Evolutionary conservation across 805 yeast genomes (phyloP).

Genomic region (Metschnikowia rubicola): DNA sequence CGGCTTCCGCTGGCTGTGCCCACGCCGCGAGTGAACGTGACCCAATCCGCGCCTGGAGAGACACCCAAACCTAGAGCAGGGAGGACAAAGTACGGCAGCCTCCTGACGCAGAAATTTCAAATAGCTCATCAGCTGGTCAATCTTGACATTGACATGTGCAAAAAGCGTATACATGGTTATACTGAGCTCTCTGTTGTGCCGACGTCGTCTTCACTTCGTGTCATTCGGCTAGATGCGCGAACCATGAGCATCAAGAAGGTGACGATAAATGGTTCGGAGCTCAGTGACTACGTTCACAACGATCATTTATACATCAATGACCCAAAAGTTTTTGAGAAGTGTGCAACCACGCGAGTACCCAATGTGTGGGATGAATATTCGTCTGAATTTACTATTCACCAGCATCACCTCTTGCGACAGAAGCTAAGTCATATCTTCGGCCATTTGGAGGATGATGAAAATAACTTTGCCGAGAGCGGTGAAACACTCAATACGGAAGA

Average conservation of each 20-base stretch:
- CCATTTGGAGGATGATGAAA: constrained; percentile 38
- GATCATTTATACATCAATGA: constrained; percentile 49
- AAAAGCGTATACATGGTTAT: constrained; percentile 57
- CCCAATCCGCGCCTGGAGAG: constrained; percentile 8
- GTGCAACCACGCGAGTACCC: constrained; percentile 22
- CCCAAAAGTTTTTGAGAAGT: constrained; percentile 27
- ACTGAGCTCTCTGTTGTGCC: constrained; percentile 86
- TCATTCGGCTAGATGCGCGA: constrained; percentile 74
- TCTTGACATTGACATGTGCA: constrained; percentile 74
- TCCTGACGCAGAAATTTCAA: constrained; percentile 50
- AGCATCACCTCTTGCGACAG: constrained; percentile 57
- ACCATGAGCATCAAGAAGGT: constrained; percentile 65
- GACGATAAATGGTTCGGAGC: constrained; percentile 53
- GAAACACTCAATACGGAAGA: constrained; percentile 55
- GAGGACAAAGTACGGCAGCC: constrained; percentile 9
- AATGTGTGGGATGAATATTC: constrained; percentile 44
- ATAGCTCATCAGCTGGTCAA: constrained; percentile 83
- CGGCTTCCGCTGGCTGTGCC: constrained; percentile 16
- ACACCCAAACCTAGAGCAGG: constrained; percentile 13
- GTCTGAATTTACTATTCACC: constrained; percentile 40
- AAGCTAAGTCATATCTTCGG: constrained; percentile 52
- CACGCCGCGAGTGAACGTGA: constrained; percentile 14
- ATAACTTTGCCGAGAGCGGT: constrained; percentile 3
- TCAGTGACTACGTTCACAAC: constrained; percentile 50
- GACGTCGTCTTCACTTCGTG: constrained; percentile 50